Percentiles rank a stretch among this genome's conserved stretches.
Conservation (phyloP, 2,329 filamentous ascomycete genomes). For the Fusarium napiforme region DNA sequence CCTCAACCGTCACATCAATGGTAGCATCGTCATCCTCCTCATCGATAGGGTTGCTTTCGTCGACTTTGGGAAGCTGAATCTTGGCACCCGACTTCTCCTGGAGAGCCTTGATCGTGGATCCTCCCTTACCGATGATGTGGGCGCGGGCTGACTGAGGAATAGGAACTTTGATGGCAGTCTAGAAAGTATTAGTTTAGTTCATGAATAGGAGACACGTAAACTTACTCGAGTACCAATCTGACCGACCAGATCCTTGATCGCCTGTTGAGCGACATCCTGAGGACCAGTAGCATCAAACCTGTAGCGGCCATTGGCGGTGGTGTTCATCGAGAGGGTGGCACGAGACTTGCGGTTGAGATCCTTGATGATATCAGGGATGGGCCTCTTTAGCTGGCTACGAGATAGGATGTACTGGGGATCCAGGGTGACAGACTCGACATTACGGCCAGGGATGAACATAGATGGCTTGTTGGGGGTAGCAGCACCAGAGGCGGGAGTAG, state of each 20-base stretch:
- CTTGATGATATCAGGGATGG: conserved; percentile 84
- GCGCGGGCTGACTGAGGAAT: conserved; percentile 86
- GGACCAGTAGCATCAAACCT: conserved; percentile 89
- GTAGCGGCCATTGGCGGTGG: conserved; percentile 76
- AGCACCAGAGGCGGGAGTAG: conserved; percentile 71
- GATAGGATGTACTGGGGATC: conserved; percentile 81
- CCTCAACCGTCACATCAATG: conserved; percentile 89
- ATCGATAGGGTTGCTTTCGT: conserved; percentile 66
- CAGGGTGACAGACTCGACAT: conserved; percentile 80
- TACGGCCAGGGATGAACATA: conserved; percentile 83
- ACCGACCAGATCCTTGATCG: conserved; percentile 87
- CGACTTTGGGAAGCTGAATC: conserved; percentile 87
- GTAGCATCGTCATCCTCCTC: conserved; percentile 84
- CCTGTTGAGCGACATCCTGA: conserved; percentile 84
- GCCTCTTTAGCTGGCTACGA: conserved; percentile 82
- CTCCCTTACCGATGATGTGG: conserved; percentile 93
- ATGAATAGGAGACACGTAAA: not conserved
- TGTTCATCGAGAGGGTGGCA: conserved; percentile 82
- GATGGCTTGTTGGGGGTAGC: conserved; percentile 57
- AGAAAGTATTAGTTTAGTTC: conserved; percentile 34
- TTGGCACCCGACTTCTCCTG: conserved; percentile 90
- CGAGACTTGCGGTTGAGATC: conserved; percentile 94
- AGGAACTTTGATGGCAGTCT: conserved; percentile 74
- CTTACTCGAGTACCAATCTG: conserved; percentile 87
- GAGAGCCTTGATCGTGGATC: conserved; percentile 88